Percentiles rank a stretch among this genome's conserved stretches.
These are phyloP conservation scores for Globisporangium emineosum DNA, from an alignment of 352 stramenopile species.

Conservation along the genomic window DNA sequence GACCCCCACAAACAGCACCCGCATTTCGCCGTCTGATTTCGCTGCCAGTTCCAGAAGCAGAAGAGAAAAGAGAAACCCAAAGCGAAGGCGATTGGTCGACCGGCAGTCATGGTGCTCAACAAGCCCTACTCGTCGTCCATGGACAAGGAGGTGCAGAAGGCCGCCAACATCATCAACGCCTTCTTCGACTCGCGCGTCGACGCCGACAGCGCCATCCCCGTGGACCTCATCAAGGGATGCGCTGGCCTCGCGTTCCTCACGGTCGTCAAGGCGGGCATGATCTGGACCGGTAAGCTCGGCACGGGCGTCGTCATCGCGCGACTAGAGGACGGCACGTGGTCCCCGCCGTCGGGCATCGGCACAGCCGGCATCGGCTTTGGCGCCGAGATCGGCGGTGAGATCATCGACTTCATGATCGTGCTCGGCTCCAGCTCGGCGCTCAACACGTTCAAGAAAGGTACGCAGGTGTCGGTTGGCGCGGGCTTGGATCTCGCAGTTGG, in stretches of 20 bases:
- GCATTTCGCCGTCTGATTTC: neutral
- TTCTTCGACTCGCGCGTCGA: slow-evolving; percentile 78
- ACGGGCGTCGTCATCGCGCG: slow-evolving; percentile 79
- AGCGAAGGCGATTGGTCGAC: neutral
- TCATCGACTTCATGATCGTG: slow-evolving; percentile 89
- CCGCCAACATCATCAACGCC: slow-evolving; percentile 77
- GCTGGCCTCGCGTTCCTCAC: slow-evolving; percentile 81
- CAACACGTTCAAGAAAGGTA: slow-evolving; percentile 82
- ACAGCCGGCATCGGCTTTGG: slow-evolving; percentile 80
- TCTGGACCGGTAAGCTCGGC: slow-evolving; percentile 83
- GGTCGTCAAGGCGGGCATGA: slow-evolving; percentile 80
- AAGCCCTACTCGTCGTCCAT: slow-evolving; percentile 85
- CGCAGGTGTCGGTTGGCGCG: slow-evolving; percentile 76
- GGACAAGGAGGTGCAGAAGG: slow-evolving; percentile 85
- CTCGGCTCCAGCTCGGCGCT: slow-evolving; percentile 68
- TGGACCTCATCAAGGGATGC: slow-evolving; percentile 77
- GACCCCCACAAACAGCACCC: neutral
- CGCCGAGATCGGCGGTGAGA: slow-evolving; percentile 80
- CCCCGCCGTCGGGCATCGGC: slow-evolving; percentile 76
- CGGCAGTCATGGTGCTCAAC: slow-evolving; percentile 66
- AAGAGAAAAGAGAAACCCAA: neutral
- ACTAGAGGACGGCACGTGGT: slow-evolving; percentile 83
- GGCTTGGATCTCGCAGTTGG: slow-evolving; percentile 75
- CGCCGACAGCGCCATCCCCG: slow-evolving; percentile 73
- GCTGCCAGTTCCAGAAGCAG: neutral